Evolutionary conservation across 371 early-diverging fungal genomes (phyloP).

Genomic region (Mucor lusitanicus): DNA sequence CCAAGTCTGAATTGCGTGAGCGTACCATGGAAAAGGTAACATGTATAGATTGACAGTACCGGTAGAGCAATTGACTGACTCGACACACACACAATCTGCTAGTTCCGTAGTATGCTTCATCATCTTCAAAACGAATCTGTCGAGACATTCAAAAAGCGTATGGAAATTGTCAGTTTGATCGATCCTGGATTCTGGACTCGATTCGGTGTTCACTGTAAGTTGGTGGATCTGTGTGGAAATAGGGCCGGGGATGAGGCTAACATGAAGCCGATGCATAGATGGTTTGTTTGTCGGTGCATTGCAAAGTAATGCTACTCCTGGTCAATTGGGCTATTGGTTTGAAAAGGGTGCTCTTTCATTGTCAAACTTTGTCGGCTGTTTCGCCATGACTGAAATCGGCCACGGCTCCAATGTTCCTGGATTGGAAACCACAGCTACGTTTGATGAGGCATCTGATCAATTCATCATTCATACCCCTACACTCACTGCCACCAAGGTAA

Average conservation of each 20-base stretch:
- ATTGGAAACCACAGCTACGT: slow-evolving; percentile 92
- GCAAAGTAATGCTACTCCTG: slow-evolving; percentile 85
- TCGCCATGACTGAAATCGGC: slow-evolving; percentile 90
- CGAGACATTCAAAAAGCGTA: slow-evolving; percentile 72
- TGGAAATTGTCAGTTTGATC: slow-evolving; percentile 80
- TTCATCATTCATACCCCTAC: slow-evolving; percentile 91
- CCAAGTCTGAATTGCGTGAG: slow-evolving; percentile 78
- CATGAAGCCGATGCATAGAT: slow-evolving; percentile 19
- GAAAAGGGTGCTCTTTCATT: slow-evolving; percentile 84
- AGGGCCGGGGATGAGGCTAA: neutral
- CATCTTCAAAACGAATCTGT: slow-evolving; percentile 78
- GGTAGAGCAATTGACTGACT: neutral
- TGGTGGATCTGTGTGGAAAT: neutral
- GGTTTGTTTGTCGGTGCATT: slow-evolving; percentile 91
- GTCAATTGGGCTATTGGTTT: slow-evolving; percentile 89
- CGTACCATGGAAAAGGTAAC: slow-evolving; percentile 89
- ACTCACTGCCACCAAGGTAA: slow-evolving; percentile 80
- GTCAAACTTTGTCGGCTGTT: slow-evolving; percentile 85
- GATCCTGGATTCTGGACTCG: slow-evolving; percentile 94
- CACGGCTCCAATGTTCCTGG: slow-evolving; percentile 93
- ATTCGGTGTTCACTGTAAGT: slow-evolving; percentile 84
- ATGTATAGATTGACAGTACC: neutral
- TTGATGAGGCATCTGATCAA: slow-evolving; percentile 80
- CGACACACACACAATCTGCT: too few species aligned
- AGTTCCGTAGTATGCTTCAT: slow-evolving; percentile 74